Conservation (phyloP, 495 filamentous ascomycete genomes). For the Chaetomium fimeti region DNA sequence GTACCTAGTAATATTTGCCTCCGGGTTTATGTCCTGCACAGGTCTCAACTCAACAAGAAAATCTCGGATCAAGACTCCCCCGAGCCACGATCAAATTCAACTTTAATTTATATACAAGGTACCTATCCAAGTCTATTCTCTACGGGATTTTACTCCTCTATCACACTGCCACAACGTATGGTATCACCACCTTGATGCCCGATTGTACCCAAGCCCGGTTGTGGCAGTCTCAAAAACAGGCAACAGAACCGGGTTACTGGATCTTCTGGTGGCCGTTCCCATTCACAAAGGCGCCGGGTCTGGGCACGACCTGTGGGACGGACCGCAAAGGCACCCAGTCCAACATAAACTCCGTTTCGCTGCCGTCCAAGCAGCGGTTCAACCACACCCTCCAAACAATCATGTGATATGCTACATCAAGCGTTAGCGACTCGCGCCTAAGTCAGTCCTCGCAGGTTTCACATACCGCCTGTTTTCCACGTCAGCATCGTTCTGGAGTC, state of each 20-base stretch:
- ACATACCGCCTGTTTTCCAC: conserved; percentile 42
- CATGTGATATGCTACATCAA: conserved; percentile 71
- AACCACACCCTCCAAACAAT: conserved; percentile 88
- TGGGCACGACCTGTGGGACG: conserved; percentile 61
- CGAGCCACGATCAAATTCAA: not conserved
- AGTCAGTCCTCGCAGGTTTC: not conserved
- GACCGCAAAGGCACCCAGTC: conserved; percentile 64
- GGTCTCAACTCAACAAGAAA: too few relatives aligned
- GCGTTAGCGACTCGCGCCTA: conserved; percentile 27
- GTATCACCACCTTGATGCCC: not conserved
- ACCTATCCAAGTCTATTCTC: not conserved
- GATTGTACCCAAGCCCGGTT: not conserved
- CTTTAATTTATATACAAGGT: too few relatives aligned
- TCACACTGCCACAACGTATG: not conserved
- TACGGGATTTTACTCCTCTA: not conserved
- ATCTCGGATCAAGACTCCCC: too few relatives aligned
- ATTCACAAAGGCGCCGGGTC: conserved; percentile 16
- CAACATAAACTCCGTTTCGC: conserved; percentile 72
- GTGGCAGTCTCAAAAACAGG: not conserved
- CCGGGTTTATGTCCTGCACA: too few relatives aligned
- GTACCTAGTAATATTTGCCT: not conserved
- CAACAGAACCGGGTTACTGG: conserved; percentile 28
- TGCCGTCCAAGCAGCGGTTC: conserved; percentile 72
- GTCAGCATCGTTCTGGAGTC: conserved; percentile 11
- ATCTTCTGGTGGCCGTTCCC: conserved; percentile 33